These are phyloP conservation scores for Plasmodium coatneyi DNA, from an alignment of 169 alveolate genomes.

Conservation along the genomic window DNA sequence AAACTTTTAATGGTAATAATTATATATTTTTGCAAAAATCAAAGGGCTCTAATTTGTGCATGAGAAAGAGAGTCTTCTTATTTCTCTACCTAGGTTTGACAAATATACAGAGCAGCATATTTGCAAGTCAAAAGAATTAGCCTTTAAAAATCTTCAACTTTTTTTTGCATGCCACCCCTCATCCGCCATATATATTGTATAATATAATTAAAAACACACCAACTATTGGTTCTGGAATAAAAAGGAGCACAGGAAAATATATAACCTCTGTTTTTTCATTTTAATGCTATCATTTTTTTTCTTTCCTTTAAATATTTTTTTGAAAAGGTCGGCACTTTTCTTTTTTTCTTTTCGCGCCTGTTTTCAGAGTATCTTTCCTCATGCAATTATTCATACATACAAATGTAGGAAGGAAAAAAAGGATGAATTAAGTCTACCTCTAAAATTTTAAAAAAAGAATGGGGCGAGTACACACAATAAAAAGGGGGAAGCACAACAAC, in stretches of 20 bases:
- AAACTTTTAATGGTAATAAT: not conserved
- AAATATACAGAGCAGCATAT: not conserved
- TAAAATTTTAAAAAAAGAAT: too few species aligned
- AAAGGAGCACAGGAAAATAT: not conserved
- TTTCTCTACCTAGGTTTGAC: not conserved
- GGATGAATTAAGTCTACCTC: too few species aligned
- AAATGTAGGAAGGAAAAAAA: too few species aligned
- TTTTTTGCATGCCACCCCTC: not conserved
- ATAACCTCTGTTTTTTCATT: not conserved
- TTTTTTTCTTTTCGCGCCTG: too few species aligned
- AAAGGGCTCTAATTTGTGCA: not conserved
- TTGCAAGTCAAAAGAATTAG: not conserved
- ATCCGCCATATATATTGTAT: not conserved
- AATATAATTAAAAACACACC: not conserved
- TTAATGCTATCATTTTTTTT: not conserved
- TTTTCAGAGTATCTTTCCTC: too few species aligned
- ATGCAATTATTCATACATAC: too few species aligned
- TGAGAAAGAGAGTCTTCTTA: not conserved
- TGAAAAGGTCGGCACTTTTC: too few species aligned
- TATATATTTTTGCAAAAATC: not conserved
- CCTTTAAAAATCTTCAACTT: not conserved
- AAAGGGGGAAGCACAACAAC: too few species aligned
- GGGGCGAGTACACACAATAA: too few species aligned
- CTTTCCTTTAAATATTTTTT: not conserved
- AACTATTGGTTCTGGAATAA: not conserved